A percentile compares a stretch with the other conserved stretches of the same genome.
Conservation (phyloP, 2,329 filamentous ascomycete species). For the Lecanoromycetidae sp. region DNA sequence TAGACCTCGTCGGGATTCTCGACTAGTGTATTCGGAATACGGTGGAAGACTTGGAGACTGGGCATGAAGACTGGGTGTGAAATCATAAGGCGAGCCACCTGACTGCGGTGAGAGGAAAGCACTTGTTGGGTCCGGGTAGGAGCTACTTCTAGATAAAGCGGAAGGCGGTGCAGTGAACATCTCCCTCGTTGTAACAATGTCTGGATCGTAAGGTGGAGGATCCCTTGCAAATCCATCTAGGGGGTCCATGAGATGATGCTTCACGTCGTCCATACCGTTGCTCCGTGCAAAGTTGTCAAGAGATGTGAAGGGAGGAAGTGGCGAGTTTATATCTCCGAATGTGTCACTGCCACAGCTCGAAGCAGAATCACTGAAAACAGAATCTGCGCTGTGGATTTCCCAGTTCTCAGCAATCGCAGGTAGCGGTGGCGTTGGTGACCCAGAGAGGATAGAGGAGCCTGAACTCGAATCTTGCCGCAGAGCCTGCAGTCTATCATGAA, state of each 20-base stretch:
- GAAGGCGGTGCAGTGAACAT: slow-evolving; percentile 17
- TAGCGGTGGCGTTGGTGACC: slow-evolving; percentile 18
- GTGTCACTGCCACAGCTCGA: slow-evolving; percentile 19
- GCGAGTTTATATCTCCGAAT: slow-evolving; percentile 18
- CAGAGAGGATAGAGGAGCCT: slow-evolving; percentile 19
- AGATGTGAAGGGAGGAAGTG: slow-evolving; percentile 17
- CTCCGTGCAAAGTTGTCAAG: slow-evolving; percentile 18
- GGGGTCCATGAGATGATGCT: slow-evolving; percentile 18
- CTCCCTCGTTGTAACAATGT: slow-evolving; percentile 14
- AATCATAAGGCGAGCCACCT: slow-evolving; percentile 18
- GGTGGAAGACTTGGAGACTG: slow-evolving; percentile 28
- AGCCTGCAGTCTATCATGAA: slow-evolving; percentile 18
- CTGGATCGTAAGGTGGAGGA: slow-evolving; percentile 15
- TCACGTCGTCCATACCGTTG: slow-evolving; percentile 16
- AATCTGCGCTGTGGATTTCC: slow-evolving; percentile 19
- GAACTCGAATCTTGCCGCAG: slow-evolving; percentile 19
- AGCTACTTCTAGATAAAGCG: slow-evolving; percentile 17
- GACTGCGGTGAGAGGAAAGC: slow-evolving; percentile 18
- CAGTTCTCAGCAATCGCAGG: slow-evolving; percentile 19
- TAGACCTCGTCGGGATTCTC: slow-evolving; percentile 42
- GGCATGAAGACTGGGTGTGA: slow-evolving; percentile 13
- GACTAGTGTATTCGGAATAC: slow-evolving; percentile 47
- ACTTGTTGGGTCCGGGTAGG: slow-evolving; percentile 18
- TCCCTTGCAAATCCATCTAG: slow-evolving; percentile 18
- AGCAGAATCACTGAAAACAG: slow-evolving; percentile 19